These are phyloP conservation scores for Penicillium rolfsii DNA, from an alignment of 2,329 filamentous ascomycete genomes.

Conservation along the genomic window DNA sequence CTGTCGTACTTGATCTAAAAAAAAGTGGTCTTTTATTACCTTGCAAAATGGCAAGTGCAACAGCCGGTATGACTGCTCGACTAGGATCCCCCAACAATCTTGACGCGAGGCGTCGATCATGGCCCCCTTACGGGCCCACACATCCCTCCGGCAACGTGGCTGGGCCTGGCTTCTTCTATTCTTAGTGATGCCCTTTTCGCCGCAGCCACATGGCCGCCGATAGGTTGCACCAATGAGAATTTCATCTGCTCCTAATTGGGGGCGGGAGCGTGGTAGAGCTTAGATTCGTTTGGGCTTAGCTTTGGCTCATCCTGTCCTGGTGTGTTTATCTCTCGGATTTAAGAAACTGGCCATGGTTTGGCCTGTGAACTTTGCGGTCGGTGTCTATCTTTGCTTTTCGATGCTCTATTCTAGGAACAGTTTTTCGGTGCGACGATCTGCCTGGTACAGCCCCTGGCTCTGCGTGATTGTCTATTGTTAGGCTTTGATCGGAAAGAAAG, in stretches of 20 bases:
- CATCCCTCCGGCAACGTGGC: neutral
- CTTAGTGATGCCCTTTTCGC: constrained; percentile 13
- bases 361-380: neutral
- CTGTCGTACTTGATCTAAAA: neutral
- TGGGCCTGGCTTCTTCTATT: constrained; percentile 10
- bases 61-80: neutral
- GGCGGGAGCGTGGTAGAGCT: neutral
- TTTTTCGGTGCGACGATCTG: neutral
- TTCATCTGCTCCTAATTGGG: neutral
- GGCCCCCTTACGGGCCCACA: neutral
- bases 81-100: neutral
- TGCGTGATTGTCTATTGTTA: neutral
- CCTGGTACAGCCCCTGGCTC: neutral
- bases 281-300: neutral
- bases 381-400: neutral
- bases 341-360: neutral
- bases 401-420: neutral
- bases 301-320: neutral
- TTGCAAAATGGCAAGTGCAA: neutral
- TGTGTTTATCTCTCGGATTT: neutral
- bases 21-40: neutral
- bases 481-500: neutral
- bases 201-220: constrained; percentile 19
- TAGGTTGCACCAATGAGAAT: neutral
- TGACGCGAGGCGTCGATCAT: neutral